Conservation (phyloP, 495 filamentous ascomycete genomes). For the Neurospora sp. region DNA sequence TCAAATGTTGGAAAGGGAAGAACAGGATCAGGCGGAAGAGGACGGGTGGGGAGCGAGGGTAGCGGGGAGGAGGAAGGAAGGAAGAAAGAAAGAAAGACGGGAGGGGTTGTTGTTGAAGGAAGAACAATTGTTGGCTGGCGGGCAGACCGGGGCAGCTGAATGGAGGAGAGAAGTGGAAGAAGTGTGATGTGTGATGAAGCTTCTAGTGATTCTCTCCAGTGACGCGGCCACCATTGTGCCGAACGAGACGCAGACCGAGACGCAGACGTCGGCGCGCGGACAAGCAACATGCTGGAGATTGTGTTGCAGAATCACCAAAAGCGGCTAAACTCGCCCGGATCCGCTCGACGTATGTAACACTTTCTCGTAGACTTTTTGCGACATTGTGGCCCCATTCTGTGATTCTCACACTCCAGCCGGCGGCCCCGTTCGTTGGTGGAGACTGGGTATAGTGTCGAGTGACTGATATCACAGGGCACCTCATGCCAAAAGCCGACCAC, state of each 20-base stretch:
- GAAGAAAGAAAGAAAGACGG: background rate
- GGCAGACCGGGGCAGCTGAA: background rate
- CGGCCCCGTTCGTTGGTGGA: background rate
- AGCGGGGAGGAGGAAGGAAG: background rate
- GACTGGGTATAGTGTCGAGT: background rate
- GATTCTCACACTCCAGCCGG: background rate
- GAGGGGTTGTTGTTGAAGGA: background rate
- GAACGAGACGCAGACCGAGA: background rate
- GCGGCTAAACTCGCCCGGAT: background rate
- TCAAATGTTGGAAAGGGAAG: slow-evolving; percentile 1
- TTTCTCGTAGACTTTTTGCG: background rate
- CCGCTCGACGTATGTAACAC: background rate
- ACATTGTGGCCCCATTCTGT: background rate
- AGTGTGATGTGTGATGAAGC: background rate
- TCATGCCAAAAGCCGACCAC: background rate
- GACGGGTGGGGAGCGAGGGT: background rate
- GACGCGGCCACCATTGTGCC: background rate
- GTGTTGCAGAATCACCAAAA: background rate
- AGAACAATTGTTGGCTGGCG: background rate
- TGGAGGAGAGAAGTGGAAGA: background rate
- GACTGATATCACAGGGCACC: background rate
- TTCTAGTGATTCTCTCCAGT: background rate
- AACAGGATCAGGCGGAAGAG: background rate
- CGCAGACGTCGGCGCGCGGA: background rate
- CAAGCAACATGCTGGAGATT: background rate